Conservation (phyloP, 2,329 filamentous ascomycete genomes). For the Nemania bipapillata region DNA sequence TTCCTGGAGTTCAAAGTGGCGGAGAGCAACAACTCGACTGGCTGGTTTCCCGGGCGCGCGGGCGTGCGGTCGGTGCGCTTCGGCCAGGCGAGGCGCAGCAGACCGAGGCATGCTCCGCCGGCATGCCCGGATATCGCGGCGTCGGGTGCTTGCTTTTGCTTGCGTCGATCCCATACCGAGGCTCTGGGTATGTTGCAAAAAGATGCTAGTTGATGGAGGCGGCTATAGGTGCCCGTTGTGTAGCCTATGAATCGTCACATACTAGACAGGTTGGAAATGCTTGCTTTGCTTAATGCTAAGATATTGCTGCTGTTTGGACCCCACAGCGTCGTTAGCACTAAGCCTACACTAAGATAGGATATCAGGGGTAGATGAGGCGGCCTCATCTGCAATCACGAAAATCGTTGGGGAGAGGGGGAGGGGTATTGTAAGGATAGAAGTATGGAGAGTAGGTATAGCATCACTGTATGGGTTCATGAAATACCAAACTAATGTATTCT, state of each 20-base stretch:
- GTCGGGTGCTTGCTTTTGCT: constrained; percentile 1
- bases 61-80: constrained; percentile 6
- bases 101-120: constrained; percentile 22
- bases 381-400: background rate
- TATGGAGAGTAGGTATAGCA: background rate
- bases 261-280: background rate
- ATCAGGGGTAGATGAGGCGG: background rate
- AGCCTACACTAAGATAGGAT: background rate
- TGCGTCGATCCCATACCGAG: background rate
- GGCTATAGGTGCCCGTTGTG: background rate
- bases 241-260: background rate
- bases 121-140: constrained; percentile 7
- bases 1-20: constrained; percentile 19
- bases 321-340: background rate
- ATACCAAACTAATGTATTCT: no score
- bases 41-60: background rate
- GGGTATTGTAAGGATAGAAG: background rate
- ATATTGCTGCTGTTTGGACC: background rate
- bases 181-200: constrained; percentile 7
- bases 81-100: constrained; percentile 35
- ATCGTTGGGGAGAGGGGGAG: no score
- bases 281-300: background rate
- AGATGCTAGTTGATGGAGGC: background rate
- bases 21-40: background rate
- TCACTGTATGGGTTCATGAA: no score